Conservation (phyloP, 345 rosid genomes). For the Pistacia atlantica region DNA sequence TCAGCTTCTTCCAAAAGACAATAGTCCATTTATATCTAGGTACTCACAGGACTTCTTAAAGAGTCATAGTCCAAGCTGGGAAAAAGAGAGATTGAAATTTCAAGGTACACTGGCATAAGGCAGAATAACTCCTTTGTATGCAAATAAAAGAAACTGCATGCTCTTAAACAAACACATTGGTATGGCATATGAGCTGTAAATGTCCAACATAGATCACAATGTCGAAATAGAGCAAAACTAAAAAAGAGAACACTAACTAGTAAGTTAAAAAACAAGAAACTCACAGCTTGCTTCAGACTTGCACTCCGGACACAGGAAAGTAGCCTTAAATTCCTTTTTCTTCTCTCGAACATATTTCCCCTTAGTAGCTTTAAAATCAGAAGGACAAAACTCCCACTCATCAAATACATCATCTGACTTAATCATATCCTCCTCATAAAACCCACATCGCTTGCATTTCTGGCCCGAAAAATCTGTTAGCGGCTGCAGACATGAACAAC, state of each 20-base stretch:
- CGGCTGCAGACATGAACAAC: slow-evolving; percentile 55
- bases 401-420: slow-evolving; percentile 65
- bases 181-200: not conserved
- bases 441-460: slow-evolving; percentile 96
- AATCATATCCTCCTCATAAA: slow-evolving; percentile 67
- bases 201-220: not conserved
- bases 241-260: too few relatives aligned
- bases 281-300: slow-evolving; percentile 28
- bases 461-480: slow-evolving; percentile 51
- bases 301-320: slow-evolving; percentile 69
- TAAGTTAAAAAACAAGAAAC: not conserved
- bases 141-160: too few relatives aligned
- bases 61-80: not conserved
- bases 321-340: slow-evolving; percentile 61
- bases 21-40: not conserved
- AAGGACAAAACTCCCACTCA: slow-evolving; percentile 93
- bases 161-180: too few relatives aligned
- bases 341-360: slow-evolving; percentile 55
- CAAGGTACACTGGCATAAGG: not conserved
- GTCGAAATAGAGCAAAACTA: not conserved
- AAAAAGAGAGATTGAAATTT: not conserved
- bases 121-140: too few relatives aligned
- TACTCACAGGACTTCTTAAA: not conserved
- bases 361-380: slow-evolving; percentile 56
- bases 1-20: too few relatives aligned